A percentile compares a stretch with the other conserved stretches of the same genome.
Evolutionary conservation across 495 filamentous ascomycete species (phyloP).

Genomic region (Articulospora tetracladia): DNA sequence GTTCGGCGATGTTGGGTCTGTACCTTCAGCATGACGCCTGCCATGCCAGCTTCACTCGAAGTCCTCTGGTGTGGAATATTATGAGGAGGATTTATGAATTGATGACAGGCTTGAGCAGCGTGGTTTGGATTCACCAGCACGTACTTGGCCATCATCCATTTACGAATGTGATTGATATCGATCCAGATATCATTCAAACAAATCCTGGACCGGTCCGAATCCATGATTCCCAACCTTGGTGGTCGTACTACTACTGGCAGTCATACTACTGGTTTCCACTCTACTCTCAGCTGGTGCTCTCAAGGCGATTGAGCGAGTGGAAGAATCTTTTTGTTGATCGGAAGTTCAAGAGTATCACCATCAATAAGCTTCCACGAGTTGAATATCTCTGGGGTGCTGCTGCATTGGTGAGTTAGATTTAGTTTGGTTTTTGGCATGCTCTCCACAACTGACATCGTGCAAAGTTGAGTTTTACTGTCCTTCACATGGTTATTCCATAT

Average conservation of each 20-base stretch:
- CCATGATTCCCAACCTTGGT: constrained; percentile 6
- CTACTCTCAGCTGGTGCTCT: constrained; percentile 3
- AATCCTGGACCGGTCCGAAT: not conserved
- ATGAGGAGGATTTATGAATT: constrained; percentile 5
- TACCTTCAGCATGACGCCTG: not conserved
- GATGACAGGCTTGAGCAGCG: constrained; percentile 6
- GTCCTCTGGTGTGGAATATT: constrained; percentile 1
- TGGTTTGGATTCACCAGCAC: constrained; percentile 8
- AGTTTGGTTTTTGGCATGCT: no score
- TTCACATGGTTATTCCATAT: constrained; percentile 3
- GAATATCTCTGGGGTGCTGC: constrained; percentile 2
- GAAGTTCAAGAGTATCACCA: constrained; percentile 7
- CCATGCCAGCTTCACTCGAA: constrained; percentile 4
- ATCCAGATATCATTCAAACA: constrained; percentile 6
- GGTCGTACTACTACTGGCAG: not conserved
- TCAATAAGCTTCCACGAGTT: not conserved
- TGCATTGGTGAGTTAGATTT: not conserved
- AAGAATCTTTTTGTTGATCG: constrained; percentile 1
- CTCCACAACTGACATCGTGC: not conserved
- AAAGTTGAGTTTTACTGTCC: not conserved
- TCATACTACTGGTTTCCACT: constrained; percentile 9
- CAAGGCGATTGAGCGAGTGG: constrained; percentile 1
- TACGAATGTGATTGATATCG: constrained; percentile 3
- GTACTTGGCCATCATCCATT: constrained; percentile 5
- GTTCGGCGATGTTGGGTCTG: constrained; percentile 4